These are phyloP conservation scores for Erodium moschatum DNA, from an alignment of 441 rosid genomes.

Conservation along the genomic window DNA sequence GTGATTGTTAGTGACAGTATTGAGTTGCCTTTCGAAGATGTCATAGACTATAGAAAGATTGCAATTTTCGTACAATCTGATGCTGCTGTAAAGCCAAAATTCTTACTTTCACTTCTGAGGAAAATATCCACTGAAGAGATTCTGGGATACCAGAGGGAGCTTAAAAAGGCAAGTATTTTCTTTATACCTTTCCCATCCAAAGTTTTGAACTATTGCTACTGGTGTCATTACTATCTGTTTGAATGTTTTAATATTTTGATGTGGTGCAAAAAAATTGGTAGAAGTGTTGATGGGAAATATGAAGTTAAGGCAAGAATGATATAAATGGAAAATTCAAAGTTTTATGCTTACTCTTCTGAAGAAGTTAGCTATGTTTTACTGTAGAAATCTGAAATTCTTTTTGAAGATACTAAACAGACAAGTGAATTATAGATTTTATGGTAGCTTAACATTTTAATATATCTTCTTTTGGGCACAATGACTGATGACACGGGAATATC, in stretches of 20 bases:
- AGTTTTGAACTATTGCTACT: background rate
- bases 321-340: background rate
- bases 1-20: constrained; percentile 74
- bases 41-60: constrained; percentile 66
- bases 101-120: constrained; percentile 54
- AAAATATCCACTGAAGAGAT: constrained; percentile 40
- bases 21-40: constrained; percentile 85
- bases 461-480: background rate
- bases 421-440: background rate
- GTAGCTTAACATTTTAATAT: background rate
- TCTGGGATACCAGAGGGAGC: constrained; percentile 62
- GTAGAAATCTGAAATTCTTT: background rate
- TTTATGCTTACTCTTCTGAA: background rate
- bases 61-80: constrained; percentile 63
- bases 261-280: background rate
- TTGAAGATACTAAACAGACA: background rate
- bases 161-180: constrained; percentile 41
- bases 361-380: background rate
- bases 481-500: background rate
- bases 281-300: background rate
- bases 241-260: background rate
- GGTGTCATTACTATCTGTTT: constrained; percentile 2
- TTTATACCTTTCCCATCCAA: background rate
- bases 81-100: constrained; percentile 56
- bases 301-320: background rate